Percentiles rank a stretch among this genome's conserved stretches.
These are phyloP conservation scores for Flaveria robusta DNA, from an alignment of 129 eudicot species.

Conservation along the genomic window DNA sequence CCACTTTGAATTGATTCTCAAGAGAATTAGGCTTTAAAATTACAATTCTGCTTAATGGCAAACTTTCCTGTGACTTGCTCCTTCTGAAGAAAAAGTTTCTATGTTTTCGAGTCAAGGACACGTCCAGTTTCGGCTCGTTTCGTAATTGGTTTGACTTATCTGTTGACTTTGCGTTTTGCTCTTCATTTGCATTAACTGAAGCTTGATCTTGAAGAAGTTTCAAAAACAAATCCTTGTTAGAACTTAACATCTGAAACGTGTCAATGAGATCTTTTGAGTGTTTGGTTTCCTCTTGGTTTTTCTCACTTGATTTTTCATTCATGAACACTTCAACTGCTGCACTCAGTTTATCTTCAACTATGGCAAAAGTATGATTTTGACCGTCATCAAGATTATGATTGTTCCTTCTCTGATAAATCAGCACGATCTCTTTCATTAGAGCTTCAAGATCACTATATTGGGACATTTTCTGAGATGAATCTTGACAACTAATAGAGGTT, in stretches of 20 bases:
- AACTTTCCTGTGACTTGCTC: constrained; percentile 68
- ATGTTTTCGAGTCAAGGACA: constrained; percentile 41
- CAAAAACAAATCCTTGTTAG: constrained; percentile 63
- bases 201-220: constrained; percentile 46
- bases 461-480: constrained; percentile 37
- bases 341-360: constrained; percentile 53
- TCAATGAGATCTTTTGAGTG: constrained; percentile 65
- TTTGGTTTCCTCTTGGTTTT: constrained; percentile 38
- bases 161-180: constrained; percentile 32
- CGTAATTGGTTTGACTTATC: constrained; percentile 29
- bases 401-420: constrained; percentile 43
- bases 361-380: constrained; percentile 31
- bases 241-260: constrained; percentile 62
- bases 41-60: constrained; percentile 53
- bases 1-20: constrained; percentile 32
- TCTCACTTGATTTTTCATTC: constrained; percentile 38
- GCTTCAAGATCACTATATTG: constrained; percentile 49
- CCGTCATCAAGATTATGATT: constrained; percentile 33
- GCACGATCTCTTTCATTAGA: constrained; percentile 65
- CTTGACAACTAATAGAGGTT: constrained; percentile 25
- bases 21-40: constrained; percentile 76
- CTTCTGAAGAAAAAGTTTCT: constrained; percentile 68
- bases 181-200: constrained; percentile 24
- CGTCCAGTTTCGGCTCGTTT: constrained; percentile 38
- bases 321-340: constrained; percentile 67